phyloP scores from a whole-genome alignment of 495 filamentous ascomycete genomes.

The Achaetomiella virescens region DNA sequence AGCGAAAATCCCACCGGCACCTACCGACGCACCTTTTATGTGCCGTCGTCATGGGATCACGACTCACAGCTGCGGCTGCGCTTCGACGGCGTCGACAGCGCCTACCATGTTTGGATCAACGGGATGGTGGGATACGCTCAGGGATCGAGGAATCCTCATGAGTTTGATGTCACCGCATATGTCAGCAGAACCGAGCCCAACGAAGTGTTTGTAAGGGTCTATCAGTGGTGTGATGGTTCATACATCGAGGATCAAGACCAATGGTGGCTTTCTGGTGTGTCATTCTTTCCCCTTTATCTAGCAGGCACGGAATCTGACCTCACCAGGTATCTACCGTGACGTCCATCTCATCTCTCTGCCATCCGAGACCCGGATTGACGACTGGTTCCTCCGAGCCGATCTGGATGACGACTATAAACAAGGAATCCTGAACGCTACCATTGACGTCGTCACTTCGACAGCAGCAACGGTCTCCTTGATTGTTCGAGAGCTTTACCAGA shows the following conservation, averaged over 20 bases:
- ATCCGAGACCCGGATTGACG: slow-evolving; percentile 46
- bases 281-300: not conserved
- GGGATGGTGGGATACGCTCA: slow-evolving; percentile 57
- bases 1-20: slow-evolving; percentile 56
- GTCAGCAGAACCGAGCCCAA: slow-evolving; percentile 40
- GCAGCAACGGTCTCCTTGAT: slow-evolving; percentile 29
- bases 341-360: slow-evolving; percentile 56
- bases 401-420: slow-evolving; percentile 51
- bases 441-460: slow-evolving; percentile 33
- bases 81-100: slow-evolving; percentile 63
- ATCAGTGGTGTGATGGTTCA: slow-evolving; percentile 56
- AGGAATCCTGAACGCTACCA: slow-evolving; percentile 44
- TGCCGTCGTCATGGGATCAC: slow-evolving; percentile 35
- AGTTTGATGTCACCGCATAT: slow-evolving; percentile 52
- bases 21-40: slow-evolving; percentile 50
- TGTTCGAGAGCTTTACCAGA: slow-evolving; percentile 29
- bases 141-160: slow-evolving; percentile 55
- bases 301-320: not conserved
- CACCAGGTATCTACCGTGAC: slow-evolving; percentile 56
- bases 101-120: slow-evolving; percentile 61
- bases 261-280: slow-evolving; percentile 49
- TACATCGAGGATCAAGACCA: slow-evolving; percentile 63
- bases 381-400: slow-evolving; percentile 49
- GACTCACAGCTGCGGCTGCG: slow-evolving; percentile 48
- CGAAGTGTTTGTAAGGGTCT: slow-evolving; percentile 51